phyloP scores from a whole-genome alignment of 371 early-diverging fungal species.

The Entomophthora muscae region DNA sequence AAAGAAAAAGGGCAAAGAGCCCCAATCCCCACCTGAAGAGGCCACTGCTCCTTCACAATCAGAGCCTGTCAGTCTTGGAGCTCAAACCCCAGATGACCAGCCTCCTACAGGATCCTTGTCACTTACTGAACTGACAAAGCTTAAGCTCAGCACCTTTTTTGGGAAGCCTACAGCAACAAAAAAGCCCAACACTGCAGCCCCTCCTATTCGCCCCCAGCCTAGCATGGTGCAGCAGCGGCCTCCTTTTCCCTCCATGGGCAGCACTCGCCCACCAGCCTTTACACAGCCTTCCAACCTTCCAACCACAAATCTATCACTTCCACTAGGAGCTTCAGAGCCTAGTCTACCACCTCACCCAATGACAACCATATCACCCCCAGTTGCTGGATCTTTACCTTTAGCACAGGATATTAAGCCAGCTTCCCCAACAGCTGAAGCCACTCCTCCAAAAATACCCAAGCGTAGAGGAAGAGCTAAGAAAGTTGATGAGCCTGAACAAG shows the following conservation, averaged over 20 bases:
- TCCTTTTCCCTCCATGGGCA: not conserved
- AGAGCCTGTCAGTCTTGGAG: not conserved
- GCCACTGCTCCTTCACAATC: not conserved
- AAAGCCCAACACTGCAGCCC: not conserved
- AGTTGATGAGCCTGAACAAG: not conserved
- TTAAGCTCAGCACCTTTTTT: not conserved
- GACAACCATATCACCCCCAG: not conserved
- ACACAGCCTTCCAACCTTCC: too few relatives aligned
- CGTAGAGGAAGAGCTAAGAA: not conserved
- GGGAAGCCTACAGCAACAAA: not conserved
- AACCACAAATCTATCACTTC: too few relatives aligned
- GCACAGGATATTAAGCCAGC: not conserved
- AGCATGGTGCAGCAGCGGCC: not conserved
- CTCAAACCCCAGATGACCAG: not conserved
- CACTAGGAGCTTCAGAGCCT: not conserved
- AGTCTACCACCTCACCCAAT: not conserved
- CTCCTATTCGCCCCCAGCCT: not conserved
- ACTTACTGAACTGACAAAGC: not conserved
- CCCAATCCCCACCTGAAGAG: not conserved
- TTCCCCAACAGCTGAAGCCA: not conserved
- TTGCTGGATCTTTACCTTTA: not conserved
- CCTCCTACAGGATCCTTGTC: not conserved
- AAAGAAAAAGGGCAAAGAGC: not conserved
- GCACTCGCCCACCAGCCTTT: not conserved
- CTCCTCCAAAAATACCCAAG: not conserved